Conservation (phyloP, 176 grass and related monocot genomes). For the Carex littledalei region DNA sequence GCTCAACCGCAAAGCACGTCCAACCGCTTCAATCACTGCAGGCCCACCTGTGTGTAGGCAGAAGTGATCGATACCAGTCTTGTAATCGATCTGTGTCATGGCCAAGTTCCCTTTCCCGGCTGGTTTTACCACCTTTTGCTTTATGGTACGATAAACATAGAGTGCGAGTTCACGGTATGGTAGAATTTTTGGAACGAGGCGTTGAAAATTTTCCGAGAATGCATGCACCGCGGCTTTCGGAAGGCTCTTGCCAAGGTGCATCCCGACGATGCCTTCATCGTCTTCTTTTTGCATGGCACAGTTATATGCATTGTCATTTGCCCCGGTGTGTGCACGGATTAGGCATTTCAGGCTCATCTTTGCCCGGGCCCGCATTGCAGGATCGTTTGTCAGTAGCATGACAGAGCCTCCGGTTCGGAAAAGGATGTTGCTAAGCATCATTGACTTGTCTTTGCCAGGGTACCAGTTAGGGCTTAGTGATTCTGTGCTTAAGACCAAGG, state of each 20-base stretch:
- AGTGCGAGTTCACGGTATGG: constrained; percentile 23
- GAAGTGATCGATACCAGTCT: constrained; percentile 9
- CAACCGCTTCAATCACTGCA: constrained; percentile 7
- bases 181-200: constrained; percentile 18
- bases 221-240: constrained; percentile 6
- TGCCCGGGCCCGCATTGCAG: neutral
- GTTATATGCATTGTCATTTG: constrained; percentile 27
- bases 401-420: constrained; percentile 67
- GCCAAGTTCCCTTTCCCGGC: neutral
- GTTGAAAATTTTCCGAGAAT: constrained; percentile 3
- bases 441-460: constrained; percentile 42
- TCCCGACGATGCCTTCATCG: constrained; percentile 13
- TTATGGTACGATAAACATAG: neutral
- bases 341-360: constrained; percentile 35
- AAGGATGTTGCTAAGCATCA: constrained; percentile 78
- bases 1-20: neutral
- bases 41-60: constrained; percentile 9
- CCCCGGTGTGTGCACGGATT: constrained; percentile 24
- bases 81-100: constrained; percentile 2
- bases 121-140: constrained; percentile 38
- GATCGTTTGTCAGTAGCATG: constrained; percentile 29
- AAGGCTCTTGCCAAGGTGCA: constrained; percentile 35
- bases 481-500: constrained; percentile 61
- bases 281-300: constrained; percentile 29
- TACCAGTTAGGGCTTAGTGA: constrained; percentile 65